Evolutionary conservation across 1,284 basidiomycete species (phyloP), one percentile per base, ranked within the genome.

Genomic region (Peniophora sp.): DNA sequence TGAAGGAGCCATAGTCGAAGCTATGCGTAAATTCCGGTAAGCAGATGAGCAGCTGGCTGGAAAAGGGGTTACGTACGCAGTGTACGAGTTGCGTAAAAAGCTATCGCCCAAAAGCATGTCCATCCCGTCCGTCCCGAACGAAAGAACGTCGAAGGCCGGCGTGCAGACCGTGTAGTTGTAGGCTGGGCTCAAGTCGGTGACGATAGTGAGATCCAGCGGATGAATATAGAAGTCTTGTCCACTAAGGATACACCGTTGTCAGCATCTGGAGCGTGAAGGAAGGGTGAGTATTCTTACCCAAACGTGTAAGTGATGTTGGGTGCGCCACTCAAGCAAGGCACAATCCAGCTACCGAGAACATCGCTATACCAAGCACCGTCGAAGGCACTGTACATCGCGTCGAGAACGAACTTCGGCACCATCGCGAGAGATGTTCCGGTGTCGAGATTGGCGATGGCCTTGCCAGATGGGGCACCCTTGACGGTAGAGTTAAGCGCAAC

Each of bases 1-100:
- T 35, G 24, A 24, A 24, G 3, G 34, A 17, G 2, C 50, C 50
- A 24, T 51, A 51, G 50, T 51, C 45, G 43, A 47, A 51, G 14
- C 43, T 50, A 34, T 11, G 12, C 12, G 27, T 24, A 2, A 39
- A 10, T 14, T n/a, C 5, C 41, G 42, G 9, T 8, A 15, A 35
- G 3, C 14, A 27, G 9, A 5, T 3, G 44, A 24, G 8, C 15
- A 27, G 17, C 15, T 15, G 15, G n/a, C 1, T 20, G 2, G 22
- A 37, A n/a, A 42, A 14, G 20, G n/a, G 24, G 20, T 10, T 12
- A 56, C 62, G 51, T 62, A 73, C 55, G 69, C 64, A 11, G 66
- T 66, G 61, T 72, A 73, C 53, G 62, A 64, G 54, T 71, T 73
- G 55, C 71, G 64, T 18, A 68, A 59, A 61, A 69, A 68, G 15